Conservation (phyloP, 305 asterid species). For the Fraxinus floribunda region DNA sequence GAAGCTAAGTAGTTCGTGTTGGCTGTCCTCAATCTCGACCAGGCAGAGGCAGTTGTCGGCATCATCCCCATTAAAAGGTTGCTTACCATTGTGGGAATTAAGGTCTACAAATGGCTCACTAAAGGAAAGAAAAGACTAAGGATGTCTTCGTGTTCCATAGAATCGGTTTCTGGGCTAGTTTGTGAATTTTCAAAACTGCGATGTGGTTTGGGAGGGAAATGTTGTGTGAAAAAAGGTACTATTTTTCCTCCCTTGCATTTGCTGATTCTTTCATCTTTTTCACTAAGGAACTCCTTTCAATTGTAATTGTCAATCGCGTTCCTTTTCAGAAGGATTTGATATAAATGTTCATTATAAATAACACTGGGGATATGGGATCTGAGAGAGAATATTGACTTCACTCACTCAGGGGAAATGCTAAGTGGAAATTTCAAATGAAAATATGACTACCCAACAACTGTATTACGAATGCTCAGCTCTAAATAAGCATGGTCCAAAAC, state of each 20-base stretch:
- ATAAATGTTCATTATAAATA: neutral
- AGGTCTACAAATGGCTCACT: constrained; percentile 52
- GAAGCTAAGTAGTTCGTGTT: constrained; percentile 58
- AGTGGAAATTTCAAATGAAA: neutral
- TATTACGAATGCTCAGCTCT: neutral
- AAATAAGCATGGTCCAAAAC: neutral
- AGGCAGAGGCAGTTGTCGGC: constrained; percentile 72
- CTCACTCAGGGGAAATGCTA: neutral
- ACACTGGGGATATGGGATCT: neutral
- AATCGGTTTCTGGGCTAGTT: constrained; percentile 22
- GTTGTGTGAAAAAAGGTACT: constrained; percentile 15
- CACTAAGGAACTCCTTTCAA: constrained; percentile 12
- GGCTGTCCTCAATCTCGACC: constrained; percentile 64
- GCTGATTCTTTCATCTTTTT: constrained; percentile 20
- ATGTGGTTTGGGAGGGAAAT: constrained; percentile 25
- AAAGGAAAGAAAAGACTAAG: constrained; percentile 45
- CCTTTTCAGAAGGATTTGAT: neutral
- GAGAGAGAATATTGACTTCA: neutral
- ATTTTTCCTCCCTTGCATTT: constrained; percentile 3
- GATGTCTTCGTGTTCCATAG: neutral
- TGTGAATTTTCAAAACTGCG: constrained; percentile 19
- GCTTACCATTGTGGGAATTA: constrained; percentile 64
- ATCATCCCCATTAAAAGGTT: constrained; percentile 77
- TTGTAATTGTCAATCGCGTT: constrained; percentile 5
- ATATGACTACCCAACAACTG: neutral